Evolutionary conservation across 495 filamentous ascomycete genomes (phyloP), one percentile per base, ranked within the genome.

Genomic region (Geopyxis carbonaria): DNA sequence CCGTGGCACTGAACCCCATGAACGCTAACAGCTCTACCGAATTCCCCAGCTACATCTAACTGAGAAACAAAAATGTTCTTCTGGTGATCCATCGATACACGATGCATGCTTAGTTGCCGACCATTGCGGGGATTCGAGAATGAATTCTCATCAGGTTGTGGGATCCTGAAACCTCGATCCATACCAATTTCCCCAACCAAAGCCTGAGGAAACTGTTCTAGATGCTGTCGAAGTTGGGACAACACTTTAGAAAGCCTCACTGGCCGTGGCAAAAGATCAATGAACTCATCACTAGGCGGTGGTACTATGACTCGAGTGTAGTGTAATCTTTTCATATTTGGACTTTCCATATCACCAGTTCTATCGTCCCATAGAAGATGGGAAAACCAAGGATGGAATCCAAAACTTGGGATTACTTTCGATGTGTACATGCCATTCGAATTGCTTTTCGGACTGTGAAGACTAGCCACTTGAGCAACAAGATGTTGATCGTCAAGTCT

Each of bases 301-400:
- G 72, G 68, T 1, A 65, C 67, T 5, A 97, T 64, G 3, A 91
- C 78, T 10, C 59, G 55, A 29, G 60, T 61, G 56, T 94, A 94
- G 53, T 95, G 86, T 1, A 58, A 56, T 41, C 64, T 57, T 61
- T 85, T 79, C n/a, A 60, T 57, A 11, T 55, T 49, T 43, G 50
- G 42, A 22, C 23, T 29, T 42, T 47, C 22, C 16, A 42, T 31
- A 20, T 30, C n/a, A 23, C 21, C 25, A 7, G 10, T 5, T 55
- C 45, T n/a, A 52, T 83, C 77, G 50, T 85, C 73, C 46, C 73
- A 72, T 40, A 93, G 69, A 45, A 91, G 78, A 55, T 97, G 68
- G 1, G 87, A 89, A 59, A 95, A 97, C 89, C 89, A 97, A 1
- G 91, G 91, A 57, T 97, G 89, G 84, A 87, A 93, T n/a, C 89